A percentile compares a stretch with the other conserved stretches of the same genome.
Evolutionary conservation across 176 grass and related monocot genomes (phyloP).

Genomic region (Tillandsia fasciculata): DNA sequence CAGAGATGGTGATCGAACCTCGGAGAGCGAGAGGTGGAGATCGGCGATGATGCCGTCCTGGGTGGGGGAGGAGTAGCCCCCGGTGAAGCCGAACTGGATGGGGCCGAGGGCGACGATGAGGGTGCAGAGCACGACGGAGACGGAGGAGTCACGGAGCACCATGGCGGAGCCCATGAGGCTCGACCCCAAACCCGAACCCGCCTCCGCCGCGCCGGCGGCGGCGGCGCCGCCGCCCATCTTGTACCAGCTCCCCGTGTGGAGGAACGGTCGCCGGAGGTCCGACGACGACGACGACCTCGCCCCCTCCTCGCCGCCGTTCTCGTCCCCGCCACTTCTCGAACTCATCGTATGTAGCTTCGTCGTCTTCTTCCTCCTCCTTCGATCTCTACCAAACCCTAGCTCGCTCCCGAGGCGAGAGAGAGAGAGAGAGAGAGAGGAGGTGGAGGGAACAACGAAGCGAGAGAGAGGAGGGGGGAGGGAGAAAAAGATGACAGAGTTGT

Average conservation of each 20-base stretch:
- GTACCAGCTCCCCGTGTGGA: conserved; percentile 97
- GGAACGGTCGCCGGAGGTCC: conserved; percentile 57
- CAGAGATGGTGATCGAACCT: conserved; percentile 20
- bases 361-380: neutral
- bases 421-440: neutral
- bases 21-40: conserved; percentile 71
- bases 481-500: neutral
- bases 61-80: conserved; percentile 79
- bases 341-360: neutral
- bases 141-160: conserved; percentile 48
- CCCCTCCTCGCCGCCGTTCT: conserved; percentile 60
- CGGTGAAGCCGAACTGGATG: conserved; percentile 95
- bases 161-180: conserved; percentile 48
- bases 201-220: neutral
- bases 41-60: conserved; percentile 67
- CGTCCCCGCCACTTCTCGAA: conserved; percentile 36
- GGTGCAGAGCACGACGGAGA: conserved; percentile 93
- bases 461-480: neutral
- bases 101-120: conserved; percentile 85
- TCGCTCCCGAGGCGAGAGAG: too few relatives aligned
- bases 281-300: conserved; percentile 32
- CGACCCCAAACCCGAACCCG: conserved; percentile 62
- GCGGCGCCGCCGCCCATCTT: conserved; percentile 29
- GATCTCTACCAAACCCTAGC: neutral
- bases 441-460: neutral